Percentiles rank a stretch among this genome's conserved stretches.
Evolutionary conservation across 2,329 filamentous ascomycete genomes (phyloP).

Genomic region (Ophiobolus disseminans): DNA sequence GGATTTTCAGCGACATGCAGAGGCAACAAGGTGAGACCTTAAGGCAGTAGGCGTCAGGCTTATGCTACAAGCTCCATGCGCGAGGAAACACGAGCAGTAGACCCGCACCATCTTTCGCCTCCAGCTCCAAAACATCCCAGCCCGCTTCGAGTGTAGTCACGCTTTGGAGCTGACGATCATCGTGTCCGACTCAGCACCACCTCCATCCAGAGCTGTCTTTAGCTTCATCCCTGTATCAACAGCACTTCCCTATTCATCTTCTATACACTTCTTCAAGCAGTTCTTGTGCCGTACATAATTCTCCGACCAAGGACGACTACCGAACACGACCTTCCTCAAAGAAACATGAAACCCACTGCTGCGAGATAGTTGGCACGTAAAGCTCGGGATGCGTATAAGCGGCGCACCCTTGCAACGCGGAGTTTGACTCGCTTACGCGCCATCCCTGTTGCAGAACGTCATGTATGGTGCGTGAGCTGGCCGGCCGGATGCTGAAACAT

Average conservation of each 20-base stretch:
- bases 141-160: not conserved
- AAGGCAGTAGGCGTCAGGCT: constrained; percentile 22
- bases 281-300: too few species aligned
- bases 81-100: constrained; percentile 19
- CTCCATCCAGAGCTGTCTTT: too few species aligned
- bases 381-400: constrained; percentile 13
- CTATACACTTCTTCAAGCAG: too few species aligned
- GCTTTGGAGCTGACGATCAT: not conserved
- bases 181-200: too few species aligned
- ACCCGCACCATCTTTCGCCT: constrained; percentile 15
- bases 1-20: not conserved
- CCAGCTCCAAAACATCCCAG: not conserved
- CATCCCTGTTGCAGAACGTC: constrained; percentile 21
- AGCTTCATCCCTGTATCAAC: too few species aligned
- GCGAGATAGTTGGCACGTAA: too few species aligned
- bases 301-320: too few species aligned
- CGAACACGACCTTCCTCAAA: too few species aligned
- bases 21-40: constrained; percentile 11
- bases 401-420: constrained; percentile 2
- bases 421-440: not conserved
- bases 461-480: constrained; percentile 17
- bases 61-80: constrained; percentile 20
- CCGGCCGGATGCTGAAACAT: constrained; percentile 6
- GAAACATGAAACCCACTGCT: too few species aligned
- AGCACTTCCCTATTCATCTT: too few species aligned